Evolutionary conservation across 768 basidiomycete genomes (phyloP), one percentile per base, ranked within the genome.

Genomic region (Leccinum fibrillosum): DNA sequence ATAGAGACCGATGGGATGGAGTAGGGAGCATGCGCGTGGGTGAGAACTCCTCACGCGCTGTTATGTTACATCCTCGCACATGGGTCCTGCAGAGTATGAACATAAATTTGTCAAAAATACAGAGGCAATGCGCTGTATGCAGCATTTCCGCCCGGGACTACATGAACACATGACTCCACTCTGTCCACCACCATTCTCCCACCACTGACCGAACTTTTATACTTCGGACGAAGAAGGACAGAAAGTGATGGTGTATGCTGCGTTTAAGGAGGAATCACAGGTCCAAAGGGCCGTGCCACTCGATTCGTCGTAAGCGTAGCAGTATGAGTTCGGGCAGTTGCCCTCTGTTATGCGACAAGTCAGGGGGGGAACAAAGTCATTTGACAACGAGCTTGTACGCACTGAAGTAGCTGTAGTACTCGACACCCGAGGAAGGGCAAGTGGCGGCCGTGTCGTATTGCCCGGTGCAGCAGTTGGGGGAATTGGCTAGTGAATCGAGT

Each of bases 391-490:
- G 26, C 26, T 37, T 49, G 47, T 37, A 64, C 68, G 54, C 50
- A 79, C 80, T 83, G 72, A 82, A 82, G 71, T 79, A 82, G 54
- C 60, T 67, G 63, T 79, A 79, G 63, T 71, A 75, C 19, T 53
- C 60, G 9, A 78, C 76, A 21, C 75, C 75, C 4, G 80, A 80
- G 12, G 75, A 61, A 13, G 84, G 86, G 68, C 86, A 88, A 0
- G 84, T 86, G 10, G 64, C 70, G 1, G 83, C 70, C 5, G 81
- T 84, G 68, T 70, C 72, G 70, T 80, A 74, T 47, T 67, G 69
- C 10, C 88, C 88, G 7, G 80, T 80, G 74, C 87, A 89, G 70
- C 87, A 88, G 65, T 87, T 85, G 5, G 77, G 69, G 21, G 84
- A 86, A 72, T 88, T 80, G 37, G 64, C 83, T 82, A 52, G 12